phyloP scores from a whole-genome alignment of 2,329 filamentous ascomycete genomes.

The Cytospora mali region DNA sequence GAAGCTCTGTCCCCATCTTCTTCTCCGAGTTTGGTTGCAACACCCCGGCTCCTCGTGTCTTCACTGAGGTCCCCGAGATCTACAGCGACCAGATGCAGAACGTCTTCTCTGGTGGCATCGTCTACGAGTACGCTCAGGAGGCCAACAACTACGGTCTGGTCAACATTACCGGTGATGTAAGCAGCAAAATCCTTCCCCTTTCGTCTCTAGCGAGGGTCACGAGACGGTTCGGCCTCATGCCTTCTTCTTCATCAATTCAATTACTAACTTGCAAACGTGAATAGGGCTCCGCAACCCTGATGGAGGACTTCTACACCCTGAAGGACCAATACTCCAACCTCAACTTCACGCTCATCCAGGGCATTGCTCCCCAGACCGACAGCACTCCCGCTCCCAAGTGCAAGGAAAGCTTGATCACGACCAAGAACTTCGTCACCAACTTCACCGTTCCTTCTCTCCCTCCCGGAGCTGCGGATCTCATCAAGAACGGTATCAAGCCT shows the following conservation, averaged over 20 bases:
- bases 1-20: slow-evolving; percentile 73
- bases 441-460: slow-evolving; percentile 76
- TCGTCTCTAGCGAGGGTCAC: too few species aligned
- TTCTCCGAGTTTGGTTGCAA: slow-evolving; percentile 86
- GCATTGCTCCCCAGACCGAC: slow-evolving; percentile 57
- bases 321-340: slow-evolving; percentile 74
- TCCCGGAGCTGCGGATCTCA: slow-evolving; percentile 68
- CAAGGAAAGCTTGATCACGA: slow-evolving; percentile 64
- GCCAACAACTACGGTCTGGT: slow-evolving; percentile 68
- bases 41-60: slow-evolving; percentile 67
- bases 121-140: slow-evolving; percentile 81
- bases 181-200: neutral
- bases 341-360: slow-evolving; percentile 69
- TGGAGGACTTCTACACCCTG: slow-evolving; percentile 72
- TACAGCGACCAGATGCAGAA: slow-evolving; percentile 71
- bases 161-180: slow-evolving; percentile 54
- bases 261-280: neutral
- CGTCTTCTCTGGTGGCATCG: slow-evolving; percentile 73
- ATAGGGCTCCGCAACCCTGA: slow-evolving; percentile 55
- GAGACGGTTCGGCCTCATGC: too few species aligned
- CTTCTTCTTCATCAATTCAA: neutral
- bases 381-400: slow-evolving; percentile 64
- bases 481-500: slow-evolving; percentile 72
- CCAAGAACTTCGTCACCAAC: slow-evolving; percentile 69
- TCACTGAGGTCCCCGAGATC: slow-evolving; percentile 74